Evolutionary conservation across 139 green algal species (phyloP), one percentile per base, ranked within the genome.

Genomic region (Chlamydomonas eustigma): DNA sequence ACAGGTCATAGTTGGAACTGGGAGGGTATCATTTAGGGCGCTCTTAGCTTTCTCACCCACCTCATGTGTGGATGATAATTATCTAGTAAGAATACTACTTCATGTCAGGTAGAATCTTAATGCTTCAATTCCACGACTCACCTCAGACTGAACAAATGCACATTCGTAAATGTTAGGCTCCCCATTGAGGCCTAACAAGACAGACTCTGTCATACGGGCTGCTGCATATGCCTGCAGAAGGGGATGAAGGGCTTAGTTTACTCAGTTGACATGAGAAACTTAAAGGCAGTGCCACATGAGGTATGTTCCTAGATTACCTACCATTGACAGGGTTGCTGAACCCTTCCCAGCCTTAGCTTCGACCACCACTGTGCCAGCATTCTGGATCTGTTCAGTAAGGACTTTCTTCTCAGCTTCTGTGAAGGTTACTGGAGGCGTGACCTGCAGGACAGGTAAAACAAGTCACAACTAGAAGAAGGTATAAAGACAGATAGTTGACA

Each of bases 361-460:
- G 28, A 97, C 92, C 6, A 97, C 92, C 74, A 95, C 90, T 52
- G 92, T 96, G 76, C 92, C 92, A 1, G 91, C 92, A 73, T 96
- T 93, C 75, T 93, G 88, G 51, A 97, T 97, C 51, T 90, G 83
- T 12, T 86, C 81, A 0, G 91, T 98, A 76, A 99, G 78, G 25
- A 81, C 79, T 35, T 88, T 88, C 38, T 88, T 79, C 84, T 99
- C 95, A 4, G 91, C 90, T 0, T 92, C 84, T 4, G 68, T 90
- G 83, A 98, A 97, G 4, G 80, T 79, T 31, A 95, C 88, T 24
- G 85, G 76, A 34, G 96, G 96, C 2, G 83, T 94, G 38, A 88
- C 81, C 92, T 97, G 84, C 73, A 78, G n/a, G n/a, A n/a, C n/a
- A n/a, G n/a, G n/a, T n/a, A n/a, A n/a, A n/a, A n/a, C n/a, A 18